Evolutionary conservation across 139 green algal genomes (phyloP), one percentile per base, ranked within the genome.

Genomic region (Tetraselmis chui): DNA sequence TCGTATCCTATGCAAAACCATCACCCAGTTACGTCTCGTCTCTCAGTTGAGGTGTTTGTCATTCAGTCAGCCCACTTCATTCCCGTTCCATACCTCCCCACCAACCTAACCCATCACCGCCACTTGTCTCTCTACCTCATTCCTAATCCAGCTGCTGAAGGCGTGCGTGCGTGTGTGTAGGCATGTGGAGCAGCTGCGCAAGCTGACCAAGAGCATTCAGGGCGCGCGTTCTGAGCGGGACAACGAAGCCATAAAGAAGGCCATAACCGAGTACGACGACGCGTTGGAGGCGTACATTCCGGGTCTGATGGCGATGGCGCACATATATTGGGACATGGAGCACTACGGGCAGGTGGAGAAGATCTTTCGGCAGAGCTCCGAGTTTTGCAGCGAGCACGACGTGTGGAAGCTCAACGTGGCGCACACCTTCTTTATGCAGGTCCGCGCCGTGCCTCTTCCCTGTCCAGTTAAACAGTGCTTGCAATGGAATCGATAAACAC

Each of bases 331-430:
- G 93, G 93, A 96, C 32, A 87, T 89, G 78, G 91, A 93, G 77
- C 88, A 94, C 26, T 97, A 94, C 89, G 79, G 23, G 30, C 79
- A 76, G 1, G 90, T 95, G 75, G 92, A 97, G 84, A 80, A 87
- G 32, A 89, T 96, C 31, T 92, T 98, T 84, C 83, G 91, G 31
- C 90, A 96, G 87, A 89, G 79, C 31, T 90, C 90, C 0, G 94
- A 97, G 84, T 96, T 97, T 87, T 97, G 93, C 89, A 88, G 80
- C 1, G 94, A 98, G 82, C 90, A 97, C 80, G 88, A 93, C 24
- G 81, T 87, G 28, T 98, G 94, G 94, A 92, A 93, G 84, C 90
- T 97, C 58, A 98, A 98, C 86, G 86, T 96, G 30, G 94, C 93
- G 26, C 94, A 98, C 86, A 93, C 90, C 0, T 92, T 94, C 82